phyloP scores from a whole-genome alignment of 179 eudicot species.

The Beta lomatogona region DNA sequence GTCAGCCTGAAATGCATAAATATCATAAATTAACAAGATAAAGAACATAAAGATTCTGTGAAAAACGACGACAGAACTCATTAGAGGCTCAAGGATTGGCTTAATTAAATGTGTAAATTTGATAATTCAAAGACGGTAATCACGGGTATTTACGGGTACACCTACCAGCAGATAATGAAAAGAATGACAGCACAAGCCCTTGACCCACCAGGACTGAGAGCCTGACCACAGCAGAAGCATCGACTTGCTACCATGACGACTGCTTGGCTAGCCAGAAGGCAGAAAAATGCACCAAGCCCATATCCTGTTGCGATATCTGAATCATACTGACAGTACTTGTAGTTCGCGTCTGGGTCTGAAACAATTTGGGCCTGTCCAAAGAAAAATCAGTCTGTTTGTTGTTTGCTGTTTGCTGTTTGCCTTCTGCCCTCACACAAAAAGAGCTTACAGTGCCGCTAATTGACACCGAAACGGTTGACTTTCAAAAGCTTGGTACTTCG shows the following conservation, averaged over 20 bases:
- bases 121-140: background rate
- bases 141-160: background rate
- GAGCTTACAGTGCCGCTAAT: background rate
- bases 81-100: background rate
- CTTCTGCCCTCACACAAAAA: no score
- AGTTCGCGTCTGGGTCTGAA: constrained; percentile 42
- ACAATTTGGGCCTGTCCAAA: constrained; percentile 44
- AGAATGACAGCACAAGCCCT: constrained; percentile 78
- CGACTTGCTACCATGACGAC: constrained; percentile 64
- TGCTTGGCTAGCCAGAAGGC: constrained; percentile 64
- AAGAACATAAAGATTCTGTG: background rate
- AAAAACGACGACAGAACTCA: background rate
- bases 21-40: background rate
- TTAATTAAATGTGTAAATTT: background rate
- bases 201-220: constrained; percentile 69
- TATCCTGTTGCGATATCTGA: constrained; percentile 71
- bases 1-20: constrained; percentile 52
- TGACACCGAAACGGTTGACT: no score
- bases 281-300: constrained; percentile 78
- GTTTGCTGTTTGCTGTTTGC: no score
- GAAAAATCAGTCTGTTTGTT: background rate
- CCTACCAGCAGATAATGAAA: constrained; percentile 80
- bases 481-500: background rate
- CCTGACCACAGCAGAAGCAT: constrained; percentile 88
- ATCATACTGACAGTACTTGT: constrained; percentile 62